Base-by-base conservation (phyloP, 352 stramenopile species). In the Phytophthora ohioensis region DNA sequence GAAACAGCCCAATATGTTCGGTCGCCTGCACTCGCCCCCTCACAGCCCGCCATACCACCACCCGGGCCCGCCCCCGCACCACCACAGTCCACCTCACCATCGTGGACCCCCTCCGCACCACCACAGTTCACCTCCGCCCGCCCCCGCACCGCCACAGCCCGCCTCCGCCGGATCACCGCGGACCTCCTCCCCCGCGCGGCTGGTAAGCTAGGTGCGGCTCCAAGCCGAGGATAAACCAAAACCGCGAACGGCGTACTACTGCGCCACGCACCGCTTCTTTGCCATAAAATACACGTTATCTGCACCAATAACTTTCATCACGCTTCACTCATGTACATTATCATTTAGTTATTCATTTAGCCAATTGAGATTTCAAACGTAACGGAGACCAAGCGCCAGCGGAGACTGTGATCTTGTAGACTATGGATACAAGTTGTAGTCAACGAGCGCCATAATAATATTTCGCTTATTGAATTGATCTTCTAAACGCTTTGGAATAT, bases 21-120 rank as follows among this genome's bases (percentile, higher is more conserved):
- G 46, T 31, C 66, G 35, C 13, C 42, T 57, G n/a, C 41, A 68
- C 51, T 64, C 58, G 48, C 56, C 57, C 49, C 64, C 57, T 9
- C 64, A 60, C 32, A 71, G 64, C 64, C 64, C 64, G 4, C 41
- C 55, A 11, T 54, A 41, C 46, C 47, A 71, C 55, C 64, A 71
- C 17, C 57, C 54, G 27, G 45, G 49, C 11, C 48, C 57, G 27
- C 64, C 64, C 10, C 57, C 48, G 7, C 13, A 17, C 32, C 56
- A 67, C 36, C 65, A 72, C 52, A 67, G 48, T 17, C 49, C 49
- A 9, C 47, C 64, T 1, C n/a, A 56, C 6, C 55, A 60, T 21
- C 55, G 49, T 7, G 49, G 49, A 7, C 41, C 41, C 9, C 41
- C 41, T 5, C 41, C 13, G 13, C 41, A 46, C 21, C 51, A 70